Percentiles rank a stretch among this genome's conserved stretches.
Conservation (phyloP, 2,329 filamentous ascomycete genomes). For the Amauroascus niger region DNA sequence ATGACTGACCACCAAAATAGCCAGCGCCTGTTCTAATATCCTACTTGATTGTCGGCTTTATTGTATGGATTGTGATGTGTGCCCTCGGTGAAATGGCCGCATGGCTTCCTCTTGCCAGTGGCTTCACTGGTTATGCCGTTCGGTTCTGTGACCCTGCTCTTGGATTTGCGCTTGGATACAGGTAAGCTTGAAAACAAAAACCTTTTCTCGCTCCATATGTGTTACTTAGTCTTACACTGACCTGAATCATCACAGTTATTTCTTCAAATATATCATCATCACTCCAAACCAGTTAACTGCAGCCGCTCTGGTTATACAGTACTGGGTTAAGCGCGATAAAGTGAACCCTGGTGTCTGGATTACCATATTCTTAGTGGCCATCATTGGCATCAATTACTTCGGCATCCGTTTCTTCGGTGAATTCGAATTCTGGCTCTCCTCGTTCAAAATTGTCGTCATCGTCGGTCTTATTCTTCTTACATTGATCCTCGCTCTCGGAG, state of each 20-base stretch:
- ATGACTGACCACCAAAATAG: slow-evolving; percentile 18
- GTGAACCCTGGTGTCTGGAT: slow-evolving; percentile 76
- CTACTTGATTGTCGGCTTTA: slow-evolving; percentile 37
- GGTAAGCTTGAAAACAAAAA: slow-evolving; percentile 37
- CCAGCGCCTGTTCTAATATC: slow-evolving; percentile 38
- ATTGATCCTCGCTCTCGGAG: slow-evolving; percentile 54
- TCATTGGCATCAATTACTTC: slow-evolving; percentile 59
- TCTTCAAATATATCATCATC: slow-evolving; percentile 73
- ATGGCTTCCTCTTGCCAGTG: slow-evolving; percentile 42
- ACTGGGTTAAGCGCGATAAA: slow-evolving; percentile 56
- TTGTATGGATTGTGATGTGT: slow-evolving; percentile 61
- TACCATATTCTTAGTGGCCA: slow-evolving; percentile 55
- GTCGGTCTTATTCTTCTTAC: slow-evolving; percentile 56
- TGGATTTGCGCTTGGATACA: slow-evolving; percentile 41
- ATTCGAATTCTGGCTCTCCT: slow-evolving; percentile 52
- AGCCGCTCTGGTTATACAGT: slow-evolving; percentile 66
- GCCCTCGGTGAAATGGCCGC: slow-evolving; percentile 43
- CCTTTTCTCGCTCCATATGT: not conserved
- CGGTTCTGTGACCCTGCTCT: slow-evolving; percentile 41
- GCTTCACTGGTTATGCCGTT: slow-evolving; percentile 38
- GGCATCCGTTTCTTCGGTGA: slow-evolving; percentile 61
- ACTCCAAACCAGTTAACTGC: slow-evolving; percentile 80
- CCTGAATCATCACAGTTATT: slow-evolving; percentile 43
- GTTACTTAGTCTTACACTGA: slow-evolving; percentile 20
- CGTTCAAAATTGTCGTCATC: slow-evolving; percentile 60